phyloP scores from a whole-genome alignment of 306 rosid genomes.

The Chamaecrista fasciculata region DNA sequence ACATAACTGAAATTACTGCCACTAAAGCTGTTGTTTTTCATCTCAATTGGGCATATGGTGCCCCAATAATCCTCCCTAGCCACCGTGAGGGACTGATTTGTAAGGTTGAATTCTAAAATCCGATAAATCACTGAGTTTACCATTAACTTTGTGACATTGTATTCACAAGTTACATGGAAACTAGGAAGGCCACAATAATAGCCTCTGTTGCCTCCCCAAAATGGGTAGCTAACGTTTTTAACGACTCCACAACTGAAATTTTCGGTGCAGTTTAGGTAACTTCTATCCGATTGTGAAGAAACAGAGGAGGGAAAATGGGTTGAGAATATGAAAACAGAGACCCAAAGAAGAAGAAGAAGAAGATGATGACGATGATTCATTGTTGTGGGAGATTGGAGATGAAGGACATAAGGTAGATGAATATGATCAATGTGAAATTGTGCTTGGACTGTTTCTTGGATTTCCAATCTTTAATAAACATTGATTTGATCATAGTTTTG shows the following conservation, averaged over 20 bases:
- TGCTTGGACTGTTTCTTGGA: too few relatives aligned
- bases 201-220: conserved; percentile 5
- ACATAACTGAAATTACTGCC: not conserved
- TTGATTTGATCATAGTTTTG: too few relatives aligned
- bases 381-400: not conserved
- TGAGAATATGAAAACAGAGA: not conserved
- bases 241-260: not conserved
- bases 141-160: not conserved
- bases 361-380: not conserved
- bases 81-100: not conserved
- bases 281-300: not conserved
- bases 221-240: not conserved
- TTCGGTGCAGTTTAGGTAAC: not conserved
- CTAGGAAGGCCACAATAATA: not conserved
- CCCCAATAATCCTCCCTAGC: conserved; percentile 19
- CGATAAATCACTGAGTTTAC: not conserved
- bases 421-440: not conserved
- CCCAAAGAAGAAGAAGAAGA: not conserved
- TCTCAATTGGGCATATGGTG: not conserved
- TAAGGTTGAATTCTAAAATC: not conserved
- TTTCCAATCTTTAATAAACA: too few relatives aligned
- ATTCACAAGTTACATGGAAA: not conserved
- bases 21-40: not conserved
- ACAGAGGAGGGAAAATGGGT: not conserved
- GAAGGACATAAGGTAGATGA: too few relatives aligned